phyloP scores from a whole-genome alignment of 805 yeast species.

The Metschnikowia koreensis region DNA sequence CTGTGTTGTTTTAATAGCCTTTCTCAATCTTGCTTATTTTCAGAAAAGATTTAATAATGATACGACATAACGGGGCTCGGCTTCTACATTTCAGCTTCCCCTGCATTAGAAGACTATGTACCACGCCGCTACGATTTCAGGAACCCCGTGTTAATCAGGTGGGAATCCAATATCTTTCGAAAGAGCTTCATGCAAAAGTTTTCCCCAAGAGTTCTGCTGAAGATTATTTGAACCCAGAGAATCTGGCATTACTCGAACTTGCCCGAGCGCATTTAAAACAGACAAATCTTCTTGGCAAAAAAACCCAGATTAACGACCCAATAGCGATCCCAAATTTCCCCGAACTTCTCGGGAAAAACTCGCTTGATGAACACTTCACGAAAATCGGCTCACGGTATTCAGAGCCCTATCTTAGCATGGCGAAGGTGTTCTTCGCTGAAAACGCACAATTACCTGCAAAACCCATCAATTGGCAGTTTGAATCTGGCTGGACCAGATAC shows the following conservation, averaged over 20 bases:
- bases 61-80: conserved; percentile 1
- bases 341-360: conserved; percentile 58
- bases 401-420: conserved; percentile 57
- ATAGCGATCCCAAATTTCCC: conserved; percentile 63
- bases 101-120: background rate
- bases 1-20: too few relatives aligned
- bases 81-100: background rate
- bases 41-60: background rate
- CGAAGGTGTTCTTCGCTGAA: conserved; percentile 40
- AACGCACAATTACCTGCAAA: conserved; percentile 36
- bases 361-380: conserved; percentile 83
- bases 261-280: conserved; percentile 57
- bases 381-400: conserved; percentile 59
- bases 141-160: conserved; percentile 66
- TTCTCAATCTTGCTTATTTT: too few relatives aligned
- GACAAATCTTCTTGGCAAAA: conserved; percentile 73
- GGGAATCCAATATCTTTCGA: conserved; percentile 76
- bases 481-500: conserved; percentile 84
- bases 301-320: conserved; percentile 61
- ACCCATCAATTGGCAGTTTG: conserved; percentile 55
- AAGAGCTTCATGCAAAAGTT: conserved; percentile 54
- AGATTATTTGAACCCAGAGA: conserved; percentile 27
- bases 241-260: conserved; percentile 39
- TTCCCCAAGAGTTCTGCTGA: conserved; percentile 45
- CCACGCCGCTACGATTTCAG: conserved; percentile 17